Conservation (phyloP, 2,329 filamentous ascomycete genomes). For the Alternaria sp. region DNA sequence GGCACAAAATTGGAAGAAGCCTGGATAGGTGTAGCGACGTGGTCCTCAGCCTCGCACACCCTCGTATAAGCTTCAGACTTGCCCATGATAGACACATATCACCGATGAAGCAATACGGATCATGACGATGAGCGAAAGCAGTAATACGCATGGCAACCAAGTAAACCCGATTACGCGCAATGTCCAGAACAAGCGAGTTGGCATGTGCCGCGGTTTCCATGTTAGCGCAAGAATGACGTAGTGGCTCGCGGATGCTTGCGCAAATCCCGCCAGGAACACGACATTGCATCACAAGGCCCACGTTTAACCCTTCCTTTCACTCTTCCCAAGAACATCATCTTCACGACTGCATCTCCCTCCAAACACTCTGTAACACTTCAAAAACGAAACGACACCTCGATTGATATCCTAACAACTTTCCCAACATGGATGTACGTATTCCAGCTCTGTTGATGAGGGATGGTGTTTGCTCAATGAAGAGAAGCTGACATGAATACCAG, state of each 20-base stretch:
- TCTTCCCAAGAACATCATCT: not conserved
- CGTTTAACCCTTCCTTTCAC: conserved; percentile 7
- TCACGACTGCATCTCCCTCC: not conserved
- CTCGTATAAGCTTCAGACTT: not conserved
- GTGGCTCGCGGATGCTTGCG: conserved; percentile 13
- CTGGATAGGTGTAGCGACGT: too few species aligned
- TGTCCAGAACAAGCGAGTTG: not conserved
- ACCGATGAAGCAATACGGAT: not conserved
- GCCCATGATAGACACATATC: not conserved
- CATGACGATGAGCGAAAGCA: not conserved
- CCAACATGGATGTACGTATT: conserved; percentile 15
- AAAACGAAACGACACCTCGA: not conserved
- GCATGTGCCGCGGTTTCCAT: conserved; percentile 8
- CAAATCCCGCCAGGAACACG: conserved; percentile 15
- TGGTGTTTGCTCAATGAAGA: not conserved
- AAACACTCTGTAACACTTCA: not conserved
- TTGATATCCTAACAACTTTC: not conserved
- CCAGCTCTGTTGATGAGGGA: not conserved
- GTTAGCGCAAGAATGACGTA: conserved; percentile 16
- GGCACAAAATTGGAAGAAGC: too few species aligned
- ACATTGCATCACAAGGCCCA: conserved; percentile 8
- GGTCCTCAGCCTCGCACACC: not conserved
- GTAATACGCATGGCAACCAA: conserved; percentile 3
- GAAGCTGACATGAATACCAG: conserved; percentile 36
- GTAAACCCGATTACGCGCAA: conserved; percentile 7